Base-by-base conservation (phyloP, 768 basidiomycete genomes). In the Termitomyces sp. region DNA sequence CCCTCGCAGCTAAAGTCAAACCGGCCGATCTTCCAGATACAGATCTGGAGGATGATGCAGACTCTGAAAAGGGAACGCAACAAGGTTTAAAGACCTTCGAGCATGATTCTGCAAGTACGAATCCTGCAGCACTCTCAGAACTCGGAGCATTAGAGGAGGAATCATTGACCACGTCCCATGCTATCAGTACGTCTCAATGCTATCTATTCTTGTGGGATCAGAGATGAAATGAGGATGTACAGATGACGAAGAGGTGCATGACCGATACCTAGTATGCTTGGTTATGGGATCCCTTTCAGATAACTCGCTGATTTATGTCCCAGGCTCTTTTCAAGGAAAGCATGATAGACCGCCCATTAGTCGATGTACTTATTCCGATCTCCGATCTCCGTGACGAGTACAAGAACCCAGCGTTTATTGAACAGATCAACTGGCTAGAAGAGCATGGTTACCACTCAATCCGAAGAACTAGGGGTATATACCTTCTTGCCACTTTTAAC, bases 341-440 rank as follows among this genome's bases (percentile, higher is more conserved):
- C 22, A 66, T 76, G 26, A 68, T 70, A 6, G 62, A 67, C 43
- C 76, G 79, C 14, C 84, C 84, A 7, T 73, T 89, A 48, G 77
- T 92, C 58, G 79, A 81, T 33, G 65, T 71, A 18, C 72, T 87
- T 50, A 73, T 75, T 12, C 75, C 83, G 3, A 81, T 88, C 60
- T 69, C 77, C 1, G 70, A 70, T 3, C 73, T 92, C 46, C 82
- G 86, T 30, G 74, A 70, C 6, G 90, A 92, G 71, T 92, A 92
- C 63, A 81, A 83, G 63, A 73, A 75, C 35, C 84, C 83, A 3
- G 66, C 73, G 6, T 92, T 94, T 65, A 66, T 88, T 6, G 75
- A 79, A 56, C 92, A 96, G 72, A 88, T 98, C 59, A 83, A 89
- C 62, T 84, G 82, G 73, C 73, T 98, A 22, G 72, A 75, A 48